Percentiles rank a stretch among this genome's conserved stretches.
phyloP scores from a whole-genome alignment of 2,329 filamentous ascomycete species.

The Iodosphaeria phyllophila region DNA sequence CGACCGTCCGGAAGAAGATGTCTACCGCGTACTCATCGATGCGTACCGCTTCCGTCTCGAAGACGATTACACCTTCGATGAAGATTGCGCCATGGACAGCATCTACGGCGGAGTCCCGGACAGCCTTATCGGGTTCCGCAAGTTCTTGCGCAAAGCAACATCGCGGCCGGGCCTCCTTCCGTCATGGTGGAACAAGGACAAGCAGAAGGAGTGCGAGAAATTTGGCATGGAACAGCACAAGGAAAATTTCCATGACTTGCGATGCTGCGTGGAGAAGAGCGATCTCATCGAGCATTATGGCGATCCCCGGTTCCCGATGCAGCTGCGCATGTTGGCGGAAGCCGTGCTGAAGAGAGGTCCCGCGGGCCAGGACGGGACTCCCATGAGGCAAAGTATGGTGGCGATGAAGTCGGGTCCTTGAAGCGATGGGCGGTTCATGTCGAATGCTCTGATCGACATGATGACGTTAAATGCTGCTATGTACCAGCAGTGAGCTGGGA shows the following conservation, averaged over 20 bases:
- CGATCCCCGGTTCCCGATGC: slow-evolving; percentile 24
- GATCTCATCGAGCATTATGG: slow-evolving; percentile 23
- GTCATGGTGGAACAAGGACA: slow-evolving; percentile 22
- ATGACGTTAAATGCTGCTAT: too few relatives aligned
- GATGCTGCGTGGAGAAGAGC: slow-evolving; percentile 12
- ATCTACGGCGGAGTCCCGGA: slow-evolving; percentile 10
- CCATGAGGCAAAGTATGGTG: slow-evolving; percentile 8
- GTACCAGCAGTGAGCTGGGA: too few relatives aligned
- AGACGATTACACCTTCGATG: slow-evolving; percentile 14
- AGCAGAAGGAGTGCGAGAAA: slow-evolving; percentile 17
- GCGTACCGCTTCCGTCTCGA: slow-evolving; percentile 26
- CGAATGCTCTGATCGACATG: too few relatives aligned
- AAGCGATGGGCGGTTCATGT: too few relatives aligned
- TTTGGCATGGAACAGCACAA: slow-evolving; percentile 14
- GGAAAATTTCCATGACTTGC: slow-evolving; percentile 12
- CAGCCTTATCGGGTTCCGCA: slow-evolving; percentile 14
- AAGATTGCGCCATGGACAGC: slow-evolving; percentile 10
- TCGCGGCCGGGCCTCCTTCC: slow-evolving; percentile 17
- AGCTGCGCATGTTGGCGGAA: slow-evolving; percentile 28
- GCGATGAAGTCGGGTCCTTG: slow-evolving; percentile 1
- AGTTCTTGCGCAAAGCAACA: slow-evolving; percentile 16
- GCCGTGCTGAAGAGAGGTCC: slow-evolving; percentile 14
- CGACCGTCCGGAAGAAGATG: slow-evolving; percentile 20
- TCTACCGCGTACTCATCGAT: slow-evolving; percentile 27
- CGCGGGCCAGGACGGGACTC: slow-evolving; percentile 10